phyloP scores from a whole-genome alignment of 108 stramenopile species.

The Asterionellopsis glacialis region DNA sequence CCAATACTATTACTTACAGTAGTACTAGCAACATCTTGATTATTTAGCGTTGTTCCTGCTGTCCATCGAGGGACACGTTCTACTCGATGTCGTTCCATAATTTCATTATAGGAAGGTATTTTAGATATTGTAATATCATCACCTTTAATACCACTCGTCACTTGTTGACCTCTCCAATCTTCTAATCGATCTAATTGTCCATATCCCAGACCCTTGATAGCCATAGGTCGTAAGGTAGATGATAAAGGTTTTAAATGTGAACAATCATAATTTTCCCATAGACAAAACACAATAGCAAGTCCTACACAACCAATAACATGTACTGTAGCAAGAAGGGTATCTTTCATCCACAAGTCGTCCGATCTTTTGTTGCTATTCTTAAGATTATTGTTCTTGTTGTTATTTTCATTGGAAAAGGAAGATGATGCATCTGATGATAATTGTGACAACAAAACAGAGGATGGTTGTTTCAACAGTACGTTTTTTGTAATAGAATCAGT shows the following conservation, averaged over 20 bases:
- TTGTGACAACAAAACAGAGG: too few relatives aligned
- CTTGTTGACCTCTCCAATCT: slow-evolving; percentile 3
- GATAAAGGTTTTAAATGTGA: background rate
- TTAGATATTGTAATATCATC: slow-evolving; percentile 6
- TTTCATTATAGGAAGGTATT: slow-evolving; percentile 77
- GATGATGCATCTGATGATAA: too few relatives aligned
- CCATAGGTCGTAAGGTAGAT: background rate
- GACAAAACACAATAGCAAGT: background rate
- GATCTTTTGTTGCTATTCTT: too few relatives aligned
- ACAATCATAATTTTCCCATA: slow-evolving; percentile 2
- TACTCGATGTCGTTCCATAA: slow-evolving; percentile 63
- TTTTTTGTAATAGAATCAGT: too few relatives aligned
- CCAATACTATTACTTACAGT: slow-evolving; percentile 9
- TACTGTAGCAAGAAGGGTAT: background rate
- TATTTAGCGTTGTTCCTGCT: background rate
- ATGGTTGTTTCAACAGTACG: too few relatives aligned
- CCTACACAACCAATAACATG: background rate
- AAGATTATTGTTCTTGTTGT: too few relatives aligned
- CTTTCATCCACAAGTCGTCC: too few relatives aligned
- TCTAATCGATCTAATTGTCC: slow-evolving; percentile 10
- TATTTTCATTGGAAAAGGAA: too few relatives aligned
- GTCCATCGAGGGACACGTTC: slow-evolving; percentile 64
- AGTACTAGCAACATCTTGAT: background rate
- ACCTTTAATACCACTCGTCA: background rate
- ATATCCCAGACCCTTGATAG: slow-evolving; percentile 20